Base-by-base conservation (phyloP, 768 basidiomycete species). In the Pisolithus orientalis region DNA sequence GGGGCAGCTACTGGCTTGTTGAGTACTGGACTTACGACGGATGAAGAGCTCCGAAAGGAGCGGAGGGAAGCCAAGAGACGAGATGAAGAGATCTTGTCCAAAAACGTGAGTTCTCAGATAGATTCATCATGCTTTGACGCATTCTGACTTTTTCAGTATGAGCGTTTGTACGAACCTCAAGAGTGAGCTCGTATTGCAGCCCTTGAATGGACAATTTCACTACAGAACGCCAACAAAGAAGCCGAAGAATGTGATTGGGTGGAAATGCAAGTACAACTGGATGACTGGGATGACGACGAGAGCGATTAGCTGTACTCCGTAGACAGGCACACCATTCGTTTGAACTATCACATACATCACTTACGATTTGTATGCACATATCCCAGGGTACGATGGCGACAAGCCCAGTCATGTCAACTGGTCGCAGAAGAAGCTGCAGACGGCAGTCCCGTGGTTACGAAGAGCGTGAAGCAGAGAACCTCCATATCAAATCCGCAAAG, bases 231-330 rank as follows among this genome's bases (percentile, higher is more conserved):
- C 4, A 78, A 84, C 34, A 80, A 78, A 45, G 89, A 92, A 53
- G 83, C 83, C 10, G 87, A 94, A 65, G 87, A n/a, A n/a, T n/a
- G n/a, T n/a, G n/a, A n/a, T n/a, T n/a, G n/a, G n/a, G n/a, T n/a
- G n/a, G n/a, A n/a, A 89, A 87, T 90, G 78, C 81, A 85, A 29
- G 80, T 83, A 7, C 79, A 84, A 1, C 79, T 94, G 50, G 90
- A 94, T 58, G 77, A 94, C 7, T 93, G 92, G 84, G 91, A 95
- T 62, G 89, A 90, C 54, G 94, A 95, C 53, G 85, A 90, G 60
- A 94, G 93, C 51, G 87, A 94, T 57, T 95, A 99, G 60, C 63
- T 83, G 29, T 99, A 94, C 72, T 95, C 94, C 62, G 78, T 87
- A 43, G 96, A 98, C 65, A 81, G 94, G 90, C n/a, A n/a, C n/a